Evolutionary conservation across 306 rosid species (phyloP), one percentile per base, ranked within the genome.

Genomic region (Psophocarpus tetragonolobus): DNA sequence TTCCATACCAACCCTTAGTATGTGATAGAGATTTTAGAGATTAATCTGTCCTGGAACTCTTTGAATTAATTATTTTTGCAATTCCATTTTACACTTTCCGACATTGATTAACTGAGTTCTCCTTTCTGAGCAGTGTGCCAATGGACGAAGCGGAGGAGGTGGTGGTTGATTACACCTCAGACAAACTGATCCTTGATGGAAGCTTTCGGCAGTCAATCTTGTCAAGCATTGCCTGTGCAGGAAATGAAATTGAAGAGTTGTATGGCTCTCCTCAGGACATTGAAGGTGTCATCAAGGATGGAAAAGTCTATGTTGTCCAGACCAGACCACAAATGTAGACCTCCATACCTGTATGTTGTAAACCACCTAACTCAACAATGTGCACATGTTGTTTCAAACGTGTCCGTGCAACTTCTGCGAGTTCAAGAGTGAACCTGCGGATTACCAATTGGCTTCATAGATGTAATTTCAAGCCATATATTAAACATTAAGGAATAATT

Each of bases 291-390:
- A 85, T 95, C 69, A 88, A 86, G 82, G 97, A 92, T 62, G 97
- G 94, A 17, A 86, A 95, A 87, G 76, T 95, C 79, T 92, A 85
- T 47, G 97, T 95, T 53, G 97, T 92, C 84, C 97, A 95, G 83
- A 95, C 99, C 81, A 89, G 99, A 77, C 97, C 97, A 68, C 99
- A 95, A 80, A 86, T 95, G 97, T 95, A 85, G 92, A 83, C 75
- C 56, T 20, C 38, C 41, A 20, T 6, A 68, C 50, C 69, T 32
- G 23, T 38, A 24, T 65, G 63, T 30, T 64, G 50, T 6, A 54
- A 42, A 47, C 62, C 60, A 32, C 42, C 75, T 47, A 51, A 54
- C 64, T 75, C 78, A 68, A 60, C 58, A 51, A 60, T 11, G 2
- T 51, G 67, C 72, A 53, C 67, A 51, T n/a, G 81, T 10, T 23